These are phyloP conservation scores for Fusarium camptoceras DNA, from an alignment of 2,329 filamentous ascomycete genomes.

Conservation along the genomic window DNA sequence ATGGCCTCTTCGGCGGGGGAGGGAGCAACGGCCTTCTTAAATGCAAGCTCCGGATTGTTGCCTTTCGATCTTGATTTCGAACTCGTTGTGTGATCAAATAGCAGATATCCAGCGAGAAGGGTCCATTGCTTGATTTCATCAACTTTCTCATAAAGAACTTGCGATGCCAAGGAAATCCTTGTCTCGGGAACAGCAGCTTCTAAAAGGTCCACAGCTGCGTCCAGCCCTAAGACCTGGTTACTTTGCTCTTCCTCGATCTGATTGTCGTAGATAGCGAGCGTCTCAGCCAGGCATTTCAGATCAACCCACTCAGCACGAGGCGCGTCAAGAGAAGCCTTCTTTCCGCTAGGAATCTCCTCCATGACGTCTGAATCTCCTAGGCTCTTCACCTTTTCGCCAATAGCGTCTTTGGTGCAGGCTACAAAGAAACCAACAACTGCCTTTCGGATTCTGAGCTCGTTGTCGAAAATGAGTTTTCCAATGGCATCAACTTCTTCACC, in stretches of 20 bases:
- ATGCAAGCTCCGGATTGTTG: conserved; percentile 66
- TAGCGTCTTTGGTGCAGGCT: conserved; percentile 84
- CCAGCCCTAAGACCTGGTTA: conserved; percentile 58
- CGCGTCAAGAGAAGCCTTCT: conserved; percentile 79
- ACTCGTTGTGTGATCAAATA: conserved; percentile 87
- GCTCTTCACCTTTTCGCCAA: conserved; percentile 83
- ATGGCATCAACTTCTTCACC: conserved; percentile 91
- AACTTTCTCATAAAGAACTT: conserved; percentile 86
- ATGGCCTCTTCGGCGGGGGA: conserved; percentile 83
- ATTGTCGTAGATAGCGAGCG: conserved; percentile 82
- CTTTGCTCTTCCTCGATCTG: conserved; percentile 71
- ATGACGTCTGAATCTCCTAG: conserved; percentile 83
- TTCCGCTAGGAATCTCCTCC: conserved; percentile 76
- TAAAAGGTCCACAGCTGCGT: conserved; percentile 66
- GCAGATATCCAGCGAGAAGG: conserved; percentile 85
- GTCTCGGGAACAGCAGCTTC: conserved; percentile 78
- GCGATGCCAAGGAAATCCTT: conserved; percentile 85
- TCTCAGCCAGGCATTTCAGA: conserved; percentile 89
- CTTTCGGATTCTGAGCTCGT: conserved; percentile 85
- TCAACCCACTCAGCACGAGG: conserved; percentile 89
- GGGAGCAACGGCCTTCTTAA: conserved; percentile 80
- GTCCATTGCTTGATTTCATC: conserved; percentile 89
- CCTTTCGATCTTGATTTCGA: conserved; percentile 63
- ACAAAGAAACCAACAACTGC: conserved; percentile 92
- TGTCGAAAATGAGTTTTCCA: conserved; percentile 89